Conservation (phyloP, 257 asterid species). For the Avicennia marina region DNA sequence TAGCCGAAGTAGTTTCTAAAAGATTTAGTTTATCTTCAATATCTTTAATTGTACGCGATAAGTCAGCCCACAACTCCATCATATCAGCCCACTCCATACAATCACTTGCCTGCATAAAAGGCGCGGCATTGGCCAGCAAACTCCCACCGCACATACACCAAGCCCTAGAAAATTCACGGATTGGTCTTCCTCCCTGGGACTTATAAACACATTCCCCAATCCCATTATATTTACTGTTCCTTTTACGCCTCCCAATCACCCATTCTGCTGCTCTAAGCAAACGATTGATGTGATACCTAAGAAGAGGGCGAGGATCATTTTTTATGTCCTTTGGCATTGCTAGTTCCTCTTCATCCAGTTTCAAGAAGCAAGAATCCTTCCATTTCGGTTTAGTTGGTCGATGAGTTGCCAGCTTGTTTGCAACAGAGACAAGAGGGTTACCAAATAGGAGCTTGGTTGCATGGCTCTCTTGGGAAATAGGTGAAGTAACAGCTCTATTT, state of each 20-base stretch:
- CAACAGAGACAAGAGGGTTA: conserved; percentile 34
- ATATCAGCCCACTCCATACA: conserved; percentile 64
- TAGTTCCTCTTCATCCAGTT: conserved; percentile 66
- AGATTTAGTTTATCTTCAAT: conserved; percentile 52
- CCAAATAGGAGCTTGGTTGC: conserved; percentile 56
- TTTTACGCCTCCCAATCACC: conserved; percentile 93
- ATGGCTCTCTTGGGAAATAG: conserved; percentile 86
- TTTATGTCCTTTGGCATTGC: conserved; percentile 59
- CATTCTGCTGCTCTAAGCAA: conserved; percentile 86
- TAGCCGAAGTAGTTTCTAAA: conserved; percentile 48
- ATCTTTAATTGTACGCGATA: conserved; percentile 47
- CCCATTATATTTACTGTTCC: conserved; percentile 70
- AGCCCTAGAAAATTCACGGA: conserved; percentile 91
- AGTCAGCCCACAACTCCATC: conserved; percentile 68
- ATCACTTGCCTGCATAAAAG: conserved; percentile 36
- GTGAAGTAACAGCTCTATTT: conserved; percentile 51
- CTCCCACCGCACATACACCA: conserved; percentile 84
- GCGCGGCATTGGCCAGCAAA: conserved; percentile 44
- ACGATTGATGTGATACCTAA: conserved; percentile 84
- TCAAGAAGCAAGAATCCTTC: conserved; percentile 85
- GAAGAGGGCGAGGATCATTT: conserved; percentile 95
- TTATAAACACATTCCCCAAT: conserved; percentile 87
- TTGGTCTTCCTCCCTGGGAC: conserved; percentile 89
- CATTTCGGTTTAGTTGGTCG: conserved; percentile 69
- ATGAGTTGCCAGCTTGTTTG: conserved; percentile 30